Evolutionary conservation across 352 stramenopile genomes (phyloP), one percentile per base, ranked within the genome.

Genomic region (Pythium sp.): DNA sequence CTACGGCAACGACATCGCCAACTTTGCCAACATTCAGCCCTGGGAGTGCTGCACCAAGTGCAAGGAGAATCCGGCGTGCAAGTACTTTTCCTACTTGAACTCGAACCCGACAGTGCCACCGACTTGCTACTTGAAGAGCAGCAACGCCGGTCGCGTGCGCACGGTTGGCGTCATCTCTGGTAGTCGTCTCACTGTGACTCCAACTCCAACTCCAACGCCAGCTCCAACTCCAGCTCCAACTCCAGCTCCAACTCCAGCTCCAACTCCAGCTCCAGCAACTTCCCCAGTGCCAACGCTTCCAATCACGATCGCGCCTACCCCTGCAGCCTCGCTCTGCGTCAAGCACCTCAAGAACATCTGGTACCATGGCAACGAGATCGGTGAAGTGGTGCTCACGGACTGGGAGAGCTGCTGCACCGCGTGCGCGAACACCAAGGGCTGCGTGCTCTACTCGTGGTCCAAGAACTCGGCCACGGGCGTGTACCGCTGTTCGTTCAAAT

Each of bases 1-100:
- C 69, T 75, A 80, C 43, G 78, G 74, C 74, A 76, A 76, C 43
- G 76, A 85, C 41, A 46, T 84, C 34, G 65, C 49, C n/a, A 79
- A 64, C 36, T 46, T 76, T 14, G 68, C 69, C 38, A 73, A 70
- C n/a, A 49, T 77, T 8, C 75, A 73, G 59, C 76, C 75, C 47
- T 71, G 62, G 61, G 61, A 74, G 3, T 84, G 79, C 71, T 84
- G 76, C 64, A 68, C 67, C 2, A 55, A 65, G n/a, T 81, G 74
- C 60, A 3, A 49, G 43, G 5, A 32, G 46, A 78, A 62, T 1
- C 53, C 68, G 3, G 74, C 62, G 14, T 86, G 79, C 65, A 72
- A 68, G 32, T 71, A 66, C 26, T 86, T 81, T 65, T 57, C 74
- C 20, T 81, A 64, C n/a, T 47, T 78, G 5, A 80, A 77, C 46